Percentiles rank a stretch among this genome's conserved stretches.
phyloP scores from a whole-genome alignment of 768 basidiomycete species.

The Tephrocybe rancida region DNA sequence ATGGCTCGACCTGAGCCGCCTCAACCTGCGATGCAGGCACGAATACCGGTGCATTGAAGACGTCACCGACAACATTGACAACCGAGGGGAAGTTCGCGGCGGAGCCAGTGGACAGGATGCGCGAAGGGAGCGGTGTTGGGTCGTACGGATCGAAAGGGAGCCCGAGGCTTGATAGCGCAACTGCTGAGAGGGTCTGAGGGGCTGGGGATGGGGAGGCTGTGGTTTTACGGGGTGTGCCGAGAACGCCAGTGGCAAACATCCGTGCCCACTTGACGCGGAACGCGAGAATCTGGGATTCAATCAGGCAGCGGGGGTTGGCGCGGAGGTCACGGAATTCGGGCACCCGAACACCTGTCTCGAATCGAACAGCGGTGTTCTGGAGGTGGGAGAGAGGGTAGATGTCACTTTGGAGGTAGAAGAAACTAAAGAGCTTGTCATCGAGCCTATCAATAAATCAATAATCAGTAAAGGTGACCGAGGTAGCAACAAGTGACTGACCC shows the following conservation, averaged over 20 bases:
- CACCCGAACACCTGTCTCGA: constrained; percentile 87
- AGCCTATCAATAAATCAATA: constrained; percentile 48
- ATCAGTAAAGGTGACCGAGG: constrained; percentile 5
- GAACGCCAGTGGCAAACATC: constrained; percentile 68
- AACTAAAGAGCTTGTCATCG: constrained; percentile 90
- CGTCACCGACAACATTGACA: constrained; percentile 76
- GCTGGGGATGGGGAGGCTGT: constrained; percentile 23
- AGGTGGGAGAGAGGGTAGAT: constrained; percentile 75
- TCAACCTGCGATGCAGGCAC: constrained; percentile 78
- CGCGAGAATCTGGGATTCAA: constrained; percentile 80
- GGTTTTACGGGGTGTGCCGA: constrained; percentile 48
- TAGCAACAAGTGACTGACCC: constrained; percentile 51
- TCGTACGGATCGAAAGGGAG: constrained; percentile 83
- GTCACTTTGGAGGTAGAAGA: constrained; percentile 85
- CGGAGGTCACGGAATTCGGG: constrained; percentile 87
- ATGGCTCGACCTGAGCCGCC: constrained; percentile 69
- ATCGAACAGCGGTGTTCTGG: constrained; percentile 78
- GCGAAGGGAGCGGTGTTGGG: constrained; percentile 58
- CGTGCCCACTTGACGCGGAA: constrained; percentile 84
- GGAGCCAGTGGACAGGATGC: constrained; percentile 74
- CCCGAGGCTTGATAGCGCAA: constrained; percentile 49
- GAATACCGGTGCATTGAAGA: constrained; percentile 82
- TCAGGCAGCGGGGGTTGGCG: constrained; percentile 84
- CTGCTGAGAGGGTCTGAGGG: constrained; percentile 2
- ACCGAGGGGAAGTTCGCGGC: constrained; percentile 86